Percentiles rank a stretch among this genome's conserved stretches.
Conservation (phyloP, 306 rosid genomes). For the Ormosia emarginata region DNA sequence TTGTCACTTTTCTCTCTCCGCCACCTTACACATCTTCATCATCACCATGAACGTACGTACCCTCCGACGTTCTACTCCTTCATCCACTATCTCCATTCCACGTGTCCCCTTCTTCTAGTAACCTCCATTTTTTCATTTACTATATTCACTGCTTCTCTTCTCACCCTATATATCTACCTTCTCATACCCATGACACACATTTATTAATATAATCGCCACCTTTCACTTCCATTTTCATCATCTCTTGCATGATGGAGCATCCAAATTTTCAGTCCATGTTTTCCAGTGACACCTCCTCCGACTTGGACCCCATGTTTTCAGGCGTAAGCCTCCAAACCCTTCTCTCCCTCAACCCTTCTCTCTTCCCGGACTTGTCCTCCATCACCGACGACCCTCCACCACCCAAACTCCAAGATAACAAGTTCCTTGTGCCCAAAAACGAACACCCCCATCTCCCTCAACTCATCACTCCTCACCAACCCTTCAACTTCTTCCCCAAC, state of each 20-base stretch:
- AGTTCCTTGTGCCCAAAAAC: slow-evolving; percentile 1
- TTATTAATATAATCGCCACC: not conserved
- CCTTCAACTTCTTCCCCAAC: slow-evolving; percentile 28
- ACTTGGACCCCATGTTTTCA: slow-evolving; percentile 47
- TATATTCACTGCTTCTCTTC: not conserved
- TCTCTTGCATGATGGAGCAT: not conserved
- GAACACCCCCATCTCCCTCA: slow-evolving; percentile 29
- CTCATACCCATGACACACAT: not conserved
- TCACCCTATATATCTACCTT: not conserved
- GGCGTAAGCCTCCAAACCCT: slow-evolving; percentile 49
- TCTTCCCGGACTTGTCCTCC: not conserved
- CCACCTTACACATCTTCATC: not conserved
- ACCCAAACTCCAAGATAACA: not conserved
- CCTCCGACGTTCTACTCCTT: not conserved
- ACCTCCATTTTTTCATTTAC: not conserved
- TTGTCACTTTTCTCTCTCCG: slow-evolving; percentile 6
- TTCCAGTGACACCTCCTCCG: not conserved
- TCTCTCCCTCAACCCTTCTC: slow-evolving; percentile 29
- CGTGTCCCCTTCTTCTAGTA: slow-evolving; percentile 30
- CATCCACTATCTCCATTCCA: slow-evolving; percentile 6
- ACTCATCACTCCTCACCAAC: not conserved
- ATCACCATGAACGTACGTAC: slow-evolving; percentile 31
- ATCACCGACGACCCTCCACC: slow-evolving; percentile 8
- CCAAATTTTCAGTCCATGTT: not conserved
- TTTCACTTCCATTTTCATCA: not conserved